Evolutionary conservation across 2,329 filamentous ascomycete genomes (phyloP).

Genomic region (Aspergillus latus): DNA sequence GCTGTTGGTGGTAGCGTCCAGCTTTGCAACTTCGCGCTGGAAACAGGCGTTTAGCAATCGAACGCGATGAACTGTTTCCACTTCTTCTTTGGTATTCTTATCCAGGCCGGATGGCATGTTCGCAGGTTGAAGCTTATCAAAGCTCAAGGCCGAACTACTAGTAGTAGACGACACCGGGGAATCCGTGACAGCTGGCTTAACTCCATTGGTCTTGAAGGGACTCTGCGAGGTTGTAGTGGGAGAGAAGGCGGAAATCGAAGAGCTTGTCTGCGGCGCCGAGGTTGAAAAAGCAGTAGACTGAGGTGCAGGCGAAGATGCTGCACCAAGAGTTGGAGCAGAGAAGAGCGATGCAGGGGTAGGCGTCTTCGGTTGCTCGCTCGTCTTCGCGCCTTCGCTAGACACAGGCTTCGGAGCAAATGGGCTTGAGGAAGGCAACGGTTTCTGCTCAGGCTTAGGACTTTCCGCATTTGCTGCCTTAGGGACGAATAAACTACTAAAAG

Average conservation of each 20-base stretch:
- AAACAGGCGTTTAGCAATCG: constrained; percentile 38
- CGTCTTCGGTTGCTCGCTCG: constrained; percentile 14
- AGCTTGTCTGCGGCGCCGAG: constrained; percentile 13
- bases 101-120: constrained; percentile 21
- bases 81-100: constrained; percentile 20
- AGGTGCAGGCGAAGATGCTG: constrained; percentile 7
- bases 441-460: constrained; percentile 18
- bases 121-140: constrained; percentile 20
- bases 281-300: constrained; percentile 15
- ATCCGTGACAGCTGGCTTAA: constrained; percentile 6
- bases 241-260: constrained; percentile 8
- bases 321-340: constrained; percentile 13
- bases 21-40: constrained; percentile 31
- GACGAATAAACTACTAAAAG: constrained; percentile 23
- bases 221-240: constrained; percentile 12
- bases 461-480: constrained; percentile 19
- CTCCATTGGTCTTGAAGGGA: constrained; percentile 18
- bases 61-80: constrained; percentile 30
- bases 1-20: constrained; percentile 34
- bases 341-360: constrained; percentile 17
- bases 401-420: constrained; percentile 22
- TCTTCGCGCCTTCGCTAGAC: constrained; percentile 15
- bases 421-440: constrained; percentile 15
- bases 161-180: constrained; percentile 4
- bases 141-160: constrained; percentile 1